Conservation (phyloP, 1,139 yeast species). For the Yamadazyma sp. region DNA sequence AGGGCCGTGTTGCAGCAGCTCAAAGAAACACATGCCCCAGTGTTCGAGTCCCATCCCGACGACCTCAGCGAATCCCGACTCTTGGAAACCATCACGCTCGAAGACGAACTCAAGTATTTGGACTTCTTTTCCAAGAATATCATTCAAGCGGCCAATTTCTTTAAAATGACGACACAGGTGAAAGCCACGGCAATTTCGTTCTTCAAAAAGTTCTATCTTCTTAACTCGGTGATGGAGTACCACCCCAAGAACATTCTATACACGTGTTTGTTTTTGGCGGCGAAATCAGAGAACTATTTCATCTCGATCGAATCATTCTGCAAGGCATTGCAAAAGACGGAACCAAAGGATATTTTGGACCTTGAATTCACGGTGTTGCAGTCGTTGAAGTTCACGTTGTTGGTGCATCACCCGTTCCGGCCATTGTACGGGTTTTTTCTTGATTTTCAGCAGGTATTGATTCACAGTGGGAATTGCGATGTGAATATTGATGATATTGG, state of each 20-base stretch:
- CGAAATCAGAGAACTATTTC: slow-evolving; percentile 89
- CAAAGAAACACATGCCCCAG: slow-evolving; percentile 29
- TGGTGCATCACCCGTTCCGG: slow-evolving; percentile 85
- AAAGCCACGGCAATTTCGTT: slow-evolving; percentile 84
- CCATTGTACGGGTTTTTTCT: slow-evolving; percentile 91
- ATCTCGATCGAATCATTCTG: slow-evolving; percentile 84
- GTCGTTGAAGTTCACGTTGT: slow-evolving; percentile 71
- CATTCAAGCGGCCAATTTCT: slow-evolving; percentile 49
- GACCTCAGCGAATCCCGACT: slow-evolving; percentile 34
- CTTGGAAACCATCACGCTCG: slow-evolving; percentile 49
- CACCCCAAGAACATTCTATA: slow-evolving; percentile 83
- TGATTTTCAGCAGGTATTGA: slow-evolving; percentile 71
- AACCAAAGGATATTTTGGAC: slow-evolving; percentile 66
- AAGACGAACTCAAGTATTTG: slow-evolving; percentile 71
- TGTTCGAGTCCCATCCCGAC: slow-evolving; percentile 26
- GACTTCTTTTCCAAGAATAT: slow-evolving; percentile 72
- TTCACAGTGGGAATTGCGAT: slow-evolving; percentile 40
- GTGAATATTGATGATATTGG: slow-evolving; percentile 47
- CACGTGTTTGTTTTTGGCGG: slow-evolving; percentile 87
- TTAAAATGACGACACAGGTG: slow-evolving; percentile 50
- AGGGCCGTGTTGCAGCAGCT: slow-evolving; percentile 23
- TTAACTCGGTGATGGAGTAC: slow-evolving; percentile 77
- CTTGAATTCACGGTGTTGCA: slow-evolving; percentile 77
- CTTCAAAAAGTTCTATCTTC: slow-evolving; percentile 76
- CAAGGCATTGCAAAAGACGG: slow-evolving; percentile 62